These are phyloP conservation scores for Sporobolus alterniflorus DNA, from an alignment of 202 grass and related monocot genomes.

Conservation along the genomic window DNA sequence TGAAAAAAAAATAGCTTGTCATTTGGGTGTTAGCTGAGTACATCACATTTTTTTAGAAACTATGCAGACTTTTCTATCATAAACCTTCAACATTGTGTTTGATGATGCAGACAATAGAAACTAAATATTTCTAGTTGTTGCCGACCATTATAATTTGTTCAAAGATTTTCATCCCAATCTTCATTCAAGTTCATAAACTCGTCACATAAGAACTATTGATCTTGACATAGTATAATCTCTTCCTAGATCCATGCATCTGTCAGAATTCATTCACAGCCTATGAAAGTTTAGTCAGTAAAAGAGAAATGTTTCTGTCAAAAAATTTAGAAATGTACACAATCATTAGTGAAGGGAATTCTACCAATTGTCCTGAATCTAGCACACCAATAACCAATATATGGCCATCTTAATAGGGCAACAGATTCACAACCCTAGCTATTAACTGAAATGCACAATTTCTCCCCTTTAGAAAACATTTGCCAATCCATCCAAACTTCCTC, in stretches of 20 bases:
- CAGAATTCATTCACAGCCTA: not conserved
- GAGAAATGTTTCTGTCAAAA: not conserved
- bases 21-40: slow-evolving; percentile 12
- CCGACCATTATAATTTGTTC: not conserved
- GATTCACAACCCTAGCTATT: slow-evolving; percentile 9
- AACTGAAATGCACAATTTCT: not conserved
- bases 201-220: not conserved
- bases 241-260: not conserved
- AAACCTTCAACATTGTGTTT: not conserved
- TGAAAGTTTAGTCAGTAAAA: not conserved
- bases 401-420: not conserved
- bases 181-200: slow-evolving; percentile 4
- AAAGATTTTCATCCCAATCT: not conserved
- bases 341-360: not conserved
- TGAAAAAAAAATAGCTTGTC: slow-evolving; percentile 16
- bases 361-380: not conserved
- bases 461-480: not conserved
- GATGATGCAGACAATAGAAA: not conserved
- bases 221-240: not conserved
- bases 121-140: not conserved
- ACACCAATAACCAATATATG: not conserved
- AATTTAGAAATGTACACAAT: slow-evolving; percentile 18
- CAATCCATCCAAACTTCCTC: not conserved
- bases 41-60: not conserved
- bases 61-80: slow-evolving; percentile 2